A percentile compares a stretch with the other conserved stretches of the same genome.
Conservation (phyloP, 2,329 filamentous ascomycete genomes). For the Diaporthe caulivora region DNA sequence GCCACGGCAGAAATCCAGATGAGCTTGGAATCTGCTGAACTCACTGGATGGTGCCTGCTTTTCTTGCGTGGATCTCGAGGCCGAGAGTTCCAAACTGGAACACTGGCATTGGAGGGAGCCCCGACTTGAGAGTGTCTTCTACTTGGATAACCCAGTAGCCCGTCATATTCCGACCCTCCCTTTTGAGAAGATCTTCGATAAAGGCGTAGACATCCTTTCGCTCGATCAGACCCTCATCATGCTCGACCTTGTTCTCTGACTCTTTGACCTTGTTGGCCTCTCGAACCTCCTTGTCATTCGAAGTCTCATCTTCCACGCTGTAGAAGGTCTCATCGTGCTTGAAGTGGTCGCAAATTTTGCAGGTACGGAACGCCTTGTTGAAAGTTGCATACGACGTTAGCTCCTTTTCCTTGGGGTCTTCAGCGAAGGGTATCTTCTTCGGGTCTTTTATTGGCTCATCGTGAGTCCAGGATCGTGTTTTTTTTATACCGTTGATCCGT, state of each 20-base stretch:
- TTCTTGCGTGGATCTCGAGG: neutral
- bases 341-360: neutral
- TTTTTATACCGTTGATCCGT: too few species aligned
- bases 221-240: neutral
- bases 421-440: neutral
- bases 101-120: neutral
- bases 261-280: neutral
- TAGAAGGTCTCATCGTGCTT: neutral
- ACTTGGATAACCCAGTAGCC: neutral
- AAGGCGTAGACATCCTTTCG: slow-evolving; percentile 3
- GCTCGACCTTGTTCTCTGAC: neutral
- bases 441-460: neutral
- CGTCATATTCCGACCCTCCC: neutral
- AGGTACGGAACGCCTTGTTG: neutral
- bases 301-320: neutral
- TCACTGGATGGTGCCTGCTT: neutral
- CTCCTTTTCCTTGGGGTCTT: neutral
- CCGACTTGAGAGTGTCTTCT: neutral
- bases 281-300: neutral
- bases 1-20: neutral
- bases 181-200: neutral
- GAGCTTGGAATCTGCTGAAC: neutral
- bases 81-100: slow-evolving; percentile 14
- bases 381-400: neutral
- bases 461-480: too few species aligned